Base-by-base conservation (phyloP, 352 stramenopile species). In the Phytophthora kernoviae region DNA sequence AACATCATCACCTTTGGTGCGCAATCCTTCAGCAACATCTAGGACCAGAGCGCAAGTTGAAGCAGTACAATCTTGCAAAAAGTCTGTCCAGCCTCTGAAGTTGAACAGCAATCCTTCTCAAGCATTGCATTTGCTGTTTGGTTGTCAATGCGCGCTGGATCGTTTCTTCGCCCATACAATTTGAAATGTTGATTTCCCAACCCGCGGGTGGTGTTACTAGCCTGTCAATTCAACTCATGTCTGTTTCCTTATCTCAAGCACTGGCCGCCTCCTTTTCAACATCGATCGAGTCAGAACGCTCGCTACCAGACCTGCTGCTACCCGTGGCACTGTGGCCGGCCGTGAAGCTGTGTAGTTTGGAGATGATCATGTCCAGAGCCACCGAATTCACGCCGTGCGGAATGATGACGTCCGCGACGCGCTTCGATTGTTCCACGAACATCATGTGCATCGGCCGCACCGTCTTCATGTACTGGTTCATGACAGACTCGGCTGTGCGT, bases 361-460 rank as follows among this genome's bases (percentile, higher is more conserved):
- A 93, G 57, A 98, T 87, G 60, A 98, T 93, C 84, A 98, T 96
- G 64, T 98, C 92, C 30, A 98, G 80, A 58, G 94, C 93, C 20
- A 98, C 90, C 40, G 84, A 89, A 65, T 98, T 98, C 30, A 98
- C 83, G 42, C 93, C 94, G 62, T 96, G 85, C 27, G 95, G 96
- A 48, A 98, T 96, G 75, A 98, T 97, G 59, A 98, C 88, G 81
- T 99, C 93, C 22, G 94, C 94, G 34, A 94, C 82, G 55, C 83
- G 75, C 69, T 99, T 99, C 45, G 90, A 98, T 39, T 98, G 96
- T 76, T 99, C 96, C 7, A 99, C 96, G 62, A 98, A 99, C 80
- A 97, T 91, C 65, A 98, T 90, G 84, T 99, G 97, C 96, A 99
- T 99, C 22, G 97, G 97, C 24, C 96, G 89, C 30, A 99, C 97